Conservation (phyloP, 148 eudicot genomes). For the Arbutus unedo region DNA sequence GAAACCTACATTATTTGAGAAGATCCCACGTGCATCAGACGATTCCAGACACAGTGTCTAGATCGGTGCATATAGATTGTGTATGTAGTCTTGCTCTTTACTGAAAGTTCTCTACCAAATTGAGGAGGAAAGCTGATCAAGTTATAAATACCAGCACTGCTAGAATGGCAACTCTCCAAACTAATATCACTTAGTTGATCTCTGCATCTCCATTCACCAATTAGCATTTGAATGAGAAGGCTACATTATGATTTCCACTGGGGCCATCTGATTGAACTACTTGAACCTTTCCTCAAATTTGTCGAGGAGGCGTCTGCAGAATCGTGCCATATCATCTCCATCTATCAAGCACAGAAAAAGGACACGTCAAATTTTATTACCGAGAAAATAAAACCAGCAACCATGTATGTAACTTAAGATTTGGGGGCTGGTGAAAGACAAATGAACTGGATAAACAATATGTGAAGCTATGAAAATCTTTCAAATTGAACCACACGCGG, state of each 20-base stretch:
- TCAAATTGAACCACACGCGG: background rate
- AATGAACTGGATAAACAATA: background rate
- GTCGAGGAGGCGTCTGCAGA: constrained; percentile 42
- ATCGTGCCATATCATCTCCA: constrained; percentile 90
- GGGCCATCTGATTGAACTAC: constrained; percentile 56
- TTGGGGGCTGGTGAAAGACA: constrained; percentile 1
- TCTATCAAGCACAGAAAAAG: constrained; percentile 34
- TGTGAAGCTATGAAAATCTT: background rate
- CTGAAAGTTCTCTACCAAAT: background rate
- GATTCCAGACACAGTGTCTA: no score
- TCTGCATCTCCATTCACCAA: background rate
- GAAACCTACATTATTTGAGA: background rate
- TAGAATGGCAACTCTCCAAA: constrained; percentile 7
- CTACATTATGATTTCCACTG: constrained; percentile 37
- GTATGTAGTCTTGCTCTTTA: no score
- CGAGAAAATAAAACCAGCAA: background rate
- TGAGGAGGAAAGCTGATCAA: background rate
- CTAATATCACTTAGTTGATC: background rate
- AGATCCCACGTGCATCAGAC: background rate
- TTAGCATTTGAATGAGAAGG: background rate
- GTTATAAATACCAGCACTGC: background rate
- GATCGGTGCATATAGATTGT: no score
- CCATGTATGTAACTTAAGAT: background rate
- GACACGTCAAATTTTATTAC: background rate
- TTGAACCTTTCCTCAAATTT: constrained; percentile 42